Evolutionary conservation across 768 basidiomycete genomes (phyloP).

Genomic region (Amanita brunnescens): DNA sequence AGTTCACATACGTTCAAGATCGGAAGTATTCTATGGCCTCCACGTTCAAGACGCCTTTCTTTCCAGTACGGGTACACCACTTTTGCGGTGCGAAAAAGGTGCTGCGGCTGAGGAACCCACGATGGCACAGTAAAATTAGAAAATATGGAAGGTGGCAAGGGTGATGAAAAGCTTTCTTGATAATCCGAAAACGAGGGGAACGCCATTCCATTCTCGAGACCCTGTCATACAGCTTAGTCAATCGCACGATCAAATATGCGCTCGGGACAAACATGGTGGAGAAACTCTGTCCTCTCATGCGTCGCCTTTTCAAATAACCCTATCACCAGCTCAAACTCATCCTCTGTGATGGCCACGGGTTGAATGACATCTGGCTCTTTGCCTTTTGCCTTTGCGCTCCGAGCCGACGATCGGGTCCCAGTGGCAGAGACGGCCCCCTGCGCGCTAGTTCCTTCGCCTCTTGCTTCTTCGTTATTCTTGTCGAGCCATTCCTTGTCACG

Average conservation of each 20-base stretch:
- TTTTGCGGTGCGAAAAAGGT: conserved; percentile 62
- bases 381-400: conserved; percentile 73
- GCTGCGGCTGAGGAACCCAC: conserved; percentile 56
- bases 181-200: conserved; percentile 72
- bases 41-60: conserved; percentile 69
- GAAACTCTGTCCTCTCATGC: conserved; percentile 80
- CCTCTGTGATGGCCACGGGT: conserved; percentile 69
- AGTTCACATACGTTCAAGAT: conserved; percentile 63
- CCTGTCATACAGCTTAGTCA: conserved; percentile 25
- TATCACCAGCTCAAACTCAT: conserved; percentile 95
- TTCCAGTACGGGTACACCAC: conserved; percentile 86
- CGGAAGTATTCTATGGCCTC: conserved; percentile 82
- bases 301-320: conserved; percentile 88
- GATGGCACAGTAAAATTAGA: conserved; percentile 59
- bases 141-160: conserved; percentile 54
- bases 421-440: conserved; percentile 57
- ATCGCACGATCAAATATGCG: background rate
- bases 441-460: conserved; percentile 77
- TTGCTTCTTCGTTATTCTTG: conserved; percentile 79
- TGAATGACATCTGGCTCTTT: conserved; percentile 69
- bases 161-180: conserved; percentile 55
- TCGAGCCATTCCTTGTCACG: conserved; percentile 93
- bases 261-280: conserved; percentile 68
- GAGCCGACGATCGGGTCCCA: conserved; percentile 47
- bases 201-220: conserved; percentile 55